Conservation (phyloP, 2,329 filamentous ascomycete genomes). For the Ceratocystis ficicola region DNA sequence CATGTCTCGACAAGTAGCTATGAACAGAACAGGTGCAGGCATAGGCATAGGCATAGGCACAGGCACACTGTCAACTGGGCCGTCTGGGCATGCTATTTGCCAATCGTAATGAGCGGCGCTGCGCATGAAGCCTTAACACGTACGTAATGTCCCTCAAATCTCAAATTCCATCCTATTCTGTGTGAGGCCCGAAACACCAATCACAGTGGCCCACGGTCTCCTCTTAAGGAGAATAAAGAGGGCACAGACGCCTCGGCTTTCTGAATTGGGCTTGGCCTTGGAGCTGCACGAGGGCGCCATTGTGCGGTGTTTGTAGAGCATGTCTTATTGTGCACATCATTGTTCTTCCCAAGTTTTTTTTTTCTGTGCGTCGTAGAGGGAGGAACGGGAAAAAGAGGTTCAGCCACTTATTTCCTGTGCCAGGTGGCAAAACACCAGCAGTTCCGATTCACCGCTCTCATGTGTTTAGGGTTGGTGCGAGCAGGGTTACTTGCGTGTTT, state of each 20-base stretch:
- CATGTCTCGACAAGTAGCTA: too few species aligned
- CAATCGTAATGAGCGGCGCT: not conserved
- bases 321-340: not conserved
- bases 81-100: not conserved
- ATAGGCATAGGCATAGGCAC: too few species aligned
- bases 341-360: not conserved
- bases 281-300: constrained; percentile 5
- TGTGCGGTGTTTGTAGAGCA: constrained; percentile 3
- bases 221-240: not conserved
- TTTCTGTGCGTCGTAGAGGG: not conserved
- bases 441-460: too few species aligned
- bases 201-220: not conserved
- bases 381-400: too few species aligned
- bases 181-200: not conserved
- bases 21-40: too few species aligned
- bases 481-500: not conserved
- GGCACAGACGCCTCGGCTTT: constrained; percentile 6
- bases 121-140: not conserved
- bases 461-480: too few species aligned
- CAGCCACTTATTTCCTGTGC: too few species aligned
- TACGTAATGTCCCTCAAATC: constrained; percentile 5
- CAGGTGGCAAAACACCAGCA: too few species aligned
- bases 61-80: too few species aligned
- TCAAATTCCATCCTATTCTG: constrained; percentile 10
- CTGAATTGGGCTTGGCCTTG: not conserved